Evolutionary conservation across 192 early-diverging fungal species (phyloP).

Genomic region (Linnemannia zychae): DNA sequence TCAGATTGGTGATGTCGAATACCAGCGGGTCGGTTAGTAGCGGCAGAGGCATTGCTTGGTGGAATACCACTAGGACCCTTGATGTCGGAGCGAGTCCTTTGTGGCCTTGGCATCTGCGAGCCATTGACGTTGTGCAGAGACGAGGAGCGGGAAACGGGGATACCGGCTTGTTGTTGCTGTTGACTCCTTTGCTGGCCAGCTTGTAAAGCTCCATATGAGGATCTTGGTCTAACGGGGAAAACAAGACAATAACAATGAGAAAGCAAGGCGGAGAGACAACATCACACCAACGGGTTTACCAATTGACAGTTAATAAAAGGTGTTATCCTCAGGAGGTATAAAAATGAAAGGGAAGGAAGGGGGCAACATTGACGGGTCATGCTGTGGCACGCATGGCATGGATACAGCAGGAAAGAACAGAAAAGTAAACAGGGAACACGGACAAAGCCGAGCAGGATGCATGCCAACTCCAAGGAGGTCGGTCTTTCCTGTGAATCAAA

Average conservation of each 20-base stretch:
- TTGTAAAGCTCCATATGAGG: conserved; percentile 23
- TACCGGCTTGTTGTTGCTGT: conserved; percentile 10
- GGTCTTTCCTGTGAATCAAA: not conserved
- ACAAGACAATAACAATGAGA: not conserved
- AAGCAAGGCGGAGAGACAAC: conserved; percentile 11
- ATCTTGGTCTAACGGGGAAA: conserved; percentile 25
- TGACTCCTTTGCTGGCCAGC: not conserved
- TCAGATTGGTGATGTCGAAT: conserved; percentile 36
- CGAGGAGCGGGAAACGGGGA: conserved; percentile 29
- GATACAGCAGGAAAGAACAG: not conserved
- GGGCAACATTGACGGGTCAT: not conserved
- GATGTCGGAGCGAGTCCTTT: conserved; percentile 15
- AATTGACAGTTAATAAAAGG: conserved; percentile 1
- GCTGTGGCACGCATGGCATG: not conserved
- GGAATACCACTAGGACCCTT: not conserved
- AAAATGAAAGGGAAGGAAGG: not conserved
- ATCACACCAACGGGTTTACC: not conserved
- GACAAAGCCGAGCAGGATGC: not conserved
- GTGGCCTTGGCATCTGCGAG: conserved; percentile 38
- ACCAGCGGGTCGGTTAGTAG: not conserved
- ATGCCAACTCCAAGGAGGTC: conserved; percentile 5
- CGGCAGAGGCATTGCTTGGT: not conserved
- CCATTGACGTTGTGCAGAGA: conserved; percentile 19
- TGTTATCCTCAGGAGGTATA: not conserved
- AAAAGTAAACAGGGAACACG: not conserved